phyloP scores from a whole-genome alignment of 441 rosid species.

The Croton laevigatus region DNA sequence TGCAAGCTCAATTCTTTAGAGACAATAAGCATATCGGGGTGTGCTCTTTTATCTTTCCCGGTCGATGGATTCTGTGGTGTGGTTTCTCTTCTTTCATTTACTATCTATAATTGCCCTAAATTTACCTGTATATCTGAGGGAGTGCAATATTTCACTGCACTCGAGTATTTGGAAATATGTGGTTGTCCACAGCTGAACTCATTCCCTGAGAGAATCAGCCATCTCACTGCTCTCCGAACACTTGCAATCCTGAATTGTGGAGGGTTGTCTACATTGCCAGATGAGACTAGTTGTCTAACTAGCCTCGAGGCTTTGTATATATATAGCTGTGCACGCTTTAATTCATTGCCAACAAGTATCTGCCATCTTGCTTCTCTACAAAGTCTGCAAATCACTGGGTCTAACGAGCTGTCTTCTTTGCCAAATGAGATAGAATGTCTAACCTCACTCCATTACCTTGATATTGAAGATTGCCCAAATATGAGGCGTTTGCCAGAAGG shows the following conservation, averaged over 20 bases:
- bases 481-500: conserved; percentile 22
- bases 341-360: neutral
- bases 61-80: neutral
- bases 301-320: no score
- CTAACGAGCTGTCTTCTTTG: conserved; percentile 10
- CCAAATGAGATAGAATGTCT: conserved; percentile 12
- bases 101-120: fast-evolving
- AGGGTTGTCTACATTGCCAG: conserved; percentile 8
- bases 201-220: conserved; percentile 9
- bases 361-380: conserved; percentile 15
- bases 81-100: neutral
- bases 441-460: neutral
- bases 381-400: neutral
- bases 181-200: conserved; percentile 5
- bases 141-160: neutral
- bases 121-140: conserved; percentile 6
- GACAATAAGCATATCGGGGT: fast-evolving
- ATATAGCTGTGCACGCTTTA: no score
- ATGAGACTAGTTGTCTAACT: conserved; percentile 8
- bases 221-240: conserved; percentile 18
- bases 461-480: neutral
- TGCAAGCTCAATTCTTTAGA: conserved; percentile 15
- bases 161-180: fast-evolving
- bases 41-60: conserved; percentile 7
- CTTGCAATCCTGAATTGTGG: neutral